Evolutionary conservation across 495 filamentous ascomycete genomes (phyloP), one percentile per base, ranked within the genome.

Genomic region (Melanomma pulvis-pyrius): DNA sequence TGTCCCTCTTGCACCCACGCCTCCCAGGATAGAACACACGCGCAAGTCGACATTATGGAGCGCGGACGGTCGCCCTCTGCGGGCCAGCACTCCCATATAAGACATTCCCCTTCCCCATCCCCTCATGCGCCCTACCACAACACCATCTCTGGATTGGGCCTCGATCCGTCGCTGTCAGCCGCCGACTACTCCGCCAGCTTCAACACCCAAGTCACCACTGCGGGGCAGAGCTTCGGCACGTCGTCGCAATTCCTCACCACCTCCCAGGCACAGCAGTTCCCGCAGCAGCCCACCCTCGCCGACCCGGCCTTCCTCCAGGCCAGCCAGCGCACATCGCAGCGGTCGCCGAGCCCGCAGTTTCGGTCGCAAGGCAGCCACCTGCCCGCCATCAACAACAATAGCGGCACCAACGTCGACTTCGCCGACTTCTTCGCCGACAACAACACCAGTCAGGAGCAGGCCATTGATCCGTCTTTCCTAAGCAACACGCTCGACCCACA

Each of bases 41-140:
- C 67, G 53, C 60, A 30, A 63, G 61, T 66, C 71, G 50, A 69
- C 67, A 73, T 69, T 66, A 76, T 76, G 74, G 70, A 71, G 54
- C 73, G 74, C 24, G 69, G 69, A 17, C 56, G 73, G 19, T 77
- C 75, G 58, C 75, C 74, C 34, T 75, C 75, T 5, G 65, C 58
- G n/a, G 74, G 66, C 52, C 72, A 71, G 26, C 64, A 50, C 44
- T 46, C 53, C 46, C 65, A 68, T 75, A 75, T 77, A 77, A 78
- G 74, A 64, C 73, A 71, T 56, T 72, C 74, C 52, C 58, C 71
- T 50, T 76, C 75, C 62, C 68, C 75, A 36, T 76, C 76, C 61
- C 73, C 74, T 57, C 71, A 76, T 46, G 56, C 57, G 67, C 59
- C 64, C 48, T 73, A 32, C 50, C 65, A 59, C 25, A 53, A 52